phyloP scores from a whole-genome alignment of 306 rosid genomes.

The Sophora flavescens region DNA sequence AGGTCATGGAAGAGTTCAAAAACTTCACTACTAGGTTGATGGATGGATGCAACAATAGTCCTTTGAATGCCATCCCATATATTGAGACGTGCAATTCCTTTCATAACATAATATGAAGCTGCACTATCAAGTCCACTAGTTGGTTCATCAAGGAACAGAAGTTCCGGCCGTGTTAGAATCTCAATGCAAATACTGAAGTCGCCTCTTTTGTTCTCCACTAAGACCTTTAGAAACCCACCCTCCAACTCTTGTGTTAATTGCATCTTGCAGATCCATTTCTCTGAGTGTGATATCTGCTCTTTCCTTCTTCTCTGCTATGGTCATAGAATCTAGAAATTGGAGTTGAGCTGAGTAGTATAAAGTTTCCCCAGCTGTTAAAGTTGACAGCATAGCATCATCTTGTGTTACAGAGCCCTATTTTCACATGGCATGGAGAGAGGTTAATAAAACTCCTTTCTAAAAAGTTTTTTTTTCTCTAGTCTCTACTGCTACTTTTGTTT shows the following conservation, averaged over 20 bases:
- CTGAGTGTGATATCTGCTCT: constrained; percentile 54
- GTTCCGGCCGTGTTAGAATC: constrained; percentile 58
- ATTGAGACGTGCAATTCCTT: constrained; percentile 42
- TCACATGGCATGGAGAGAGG: neutral
- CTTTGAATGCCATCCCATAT: constrained; percentile 40
- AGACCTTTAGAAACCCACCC: constrained; percentile 58
- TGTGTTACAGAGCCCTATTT: constrained; percentile 65
- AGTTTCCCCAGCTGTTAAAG: constrained; percentile 54
- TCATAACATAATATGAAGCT: constrained; percentile 68
- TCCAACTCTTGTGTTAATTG: constrained; percentile 62
- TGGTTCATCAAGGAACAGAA: constrained; percentile 75
- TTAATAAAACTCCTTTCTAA: neutral
- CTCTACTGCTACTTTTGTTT: neutral
- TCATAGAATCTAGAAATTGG: constrained; percentile 59
- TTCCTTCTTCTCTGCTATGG: constrained; percentile 56
- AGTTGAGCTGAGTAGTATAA: constrained; percentile 59
- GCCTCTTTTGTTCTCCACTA: constrained; percentile 63
- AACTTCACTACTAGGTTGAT: constrained; percentile 71
- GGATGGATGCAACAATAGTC: constrained; percentile 61
- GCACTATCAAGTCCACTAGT: constrained; percentile 76
- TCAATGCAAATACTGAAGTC: constrained; percentile 72
- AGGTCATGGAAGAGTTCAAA: constrained; percentile 56
- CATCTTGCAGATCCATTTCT: constrained; percentile 64
- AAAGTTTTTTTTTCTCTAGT: neutral
- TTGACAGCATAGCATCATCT: constrained; percentile 58